Percentiles rank a stretch among this genome's conserved stretches.
These are phyloP conservation scores for Mortierella sp. DNA, from an alignment of 371 early-diverging fungal species.

Conservation along the genomic window DNA sequence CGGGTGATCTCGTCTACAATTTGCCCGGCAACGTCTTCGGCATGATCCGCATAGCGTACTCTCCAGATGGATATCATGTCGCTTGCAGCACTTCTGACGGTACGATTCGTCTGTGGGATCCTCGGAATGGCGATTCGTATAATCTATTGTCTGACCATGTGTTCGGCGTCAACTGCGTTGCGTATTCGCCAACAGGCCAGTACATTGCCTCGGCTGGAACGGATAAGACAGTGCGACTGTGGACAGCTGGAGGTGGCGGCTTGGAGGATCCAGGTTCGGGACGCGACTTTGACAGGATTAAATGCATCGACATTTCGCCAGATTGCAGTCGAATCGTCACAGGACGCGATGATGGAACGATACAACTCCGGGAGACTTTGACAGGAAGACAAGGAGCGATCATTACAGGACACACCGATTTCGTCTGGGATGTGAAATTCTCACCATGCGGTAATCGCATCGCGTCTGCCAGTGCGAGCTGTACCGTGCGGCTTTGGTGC, in stretches of 20 bases:
- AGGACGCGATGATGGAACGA: neutral
- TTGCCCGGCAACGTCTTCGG: neutral
- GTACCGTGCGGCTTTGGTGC: neutral
- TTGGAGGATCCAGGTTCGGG: too few species aligned
- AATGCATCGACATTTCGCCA: neutral
- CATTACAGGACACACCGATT: neutral
- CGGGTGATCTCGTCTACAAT: neutral
- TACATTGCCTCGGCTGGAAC: slow-evolving; percentile 3
- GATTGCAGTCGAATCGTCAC: neutral
- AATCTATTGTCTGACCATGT: neutral
- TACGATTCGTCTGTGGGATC: neutral
- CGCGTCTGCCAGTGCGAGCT: too few species aligned
- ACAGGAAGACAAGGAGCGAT: neutral
- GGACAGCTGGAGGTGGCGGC: neutral
- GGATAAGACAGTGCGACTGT: slow-evolving; percentile 13
- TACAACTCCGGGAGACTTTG: neutral
- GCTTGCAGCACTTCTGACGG: neutral
- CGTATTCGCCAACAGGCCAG: neutral
- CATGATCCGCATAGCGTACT: neutral
- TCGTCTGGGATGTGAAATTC: neutral
- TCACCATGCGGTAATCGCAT: neutral
- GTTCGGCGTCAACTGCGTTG: neutral
- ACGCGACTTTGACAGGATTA: too few species aligned
- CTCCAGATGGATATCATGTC: neutral
- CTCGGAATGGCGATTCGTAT: neutral